Percentiles rank a stretch among this genome's conserved stretches.
These are phyloP conservation scores for Pezicula radicicola DNA, from an alignment of 2,329 filamentous ascomycete genomes.

Conservation along the genomic window DNA sequence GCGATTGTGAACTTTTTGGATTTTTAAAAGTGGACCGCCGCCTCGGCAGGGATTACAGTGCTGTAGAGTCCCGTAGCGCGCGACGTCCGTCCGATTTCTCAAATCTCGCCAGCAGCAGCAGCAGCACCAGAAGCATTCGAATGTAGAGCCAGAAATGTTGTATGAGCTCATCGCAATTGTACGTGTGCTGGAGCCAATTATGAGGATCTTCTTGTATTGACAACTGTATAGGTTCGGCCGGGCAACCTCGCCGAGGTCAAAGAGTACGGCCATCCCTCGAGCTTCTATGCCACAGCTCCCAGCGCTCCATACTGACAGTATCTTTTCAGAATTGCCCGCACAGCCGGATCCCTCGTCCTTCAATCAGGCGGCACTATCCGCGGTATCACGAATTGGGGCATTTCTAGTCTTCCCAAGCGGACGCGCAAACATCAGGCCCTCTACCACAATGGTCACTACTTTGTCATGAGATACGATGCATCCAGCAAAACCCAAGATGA, in stretches of 20 bases:
- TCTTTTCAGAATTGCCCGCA: conserved; percentile 73
- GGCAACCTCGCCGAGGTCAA: conserved; percentile 89
- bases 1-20: too few relatives aligned
- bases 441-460: conserved; percentile 89
- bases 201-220: conserved; percentile 13
- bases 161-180: conserved; percentile 98
- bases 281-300: not conserved
- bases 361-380: conserved; percentile 84
- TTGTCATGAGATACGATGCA: conserved; percentile 94
- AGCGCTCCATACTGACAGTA: conserved; percentile 5
- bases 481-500: conserved; percentile 69
- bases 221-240: conserved; percentile 71
- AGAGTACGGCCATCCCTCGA: conserved; percentile 62
- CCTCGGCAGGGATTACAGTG: not conserved
- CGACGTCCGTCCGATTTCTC: not conserved
- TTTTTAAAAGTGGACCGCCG: not conserved
- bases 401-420: conserved; percentile 80
- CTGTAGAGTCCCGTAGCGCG: too few relatives aligned
- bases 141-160: conserved; percentile 62
- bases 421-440: conserved; percentile 77
- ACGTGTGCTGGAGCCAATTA: conserved; percentile 33
- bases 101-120: not conserved
- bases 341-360: conserved; percentile 80
- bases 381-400: conserved; percentile 92
- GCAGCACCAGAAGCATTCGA: not conserved